Evolutionary conservation across 345 rosid species (phyloP), one percentile per base, ranked within the genome.

Genomic region (Populus euphratica): DNA sequence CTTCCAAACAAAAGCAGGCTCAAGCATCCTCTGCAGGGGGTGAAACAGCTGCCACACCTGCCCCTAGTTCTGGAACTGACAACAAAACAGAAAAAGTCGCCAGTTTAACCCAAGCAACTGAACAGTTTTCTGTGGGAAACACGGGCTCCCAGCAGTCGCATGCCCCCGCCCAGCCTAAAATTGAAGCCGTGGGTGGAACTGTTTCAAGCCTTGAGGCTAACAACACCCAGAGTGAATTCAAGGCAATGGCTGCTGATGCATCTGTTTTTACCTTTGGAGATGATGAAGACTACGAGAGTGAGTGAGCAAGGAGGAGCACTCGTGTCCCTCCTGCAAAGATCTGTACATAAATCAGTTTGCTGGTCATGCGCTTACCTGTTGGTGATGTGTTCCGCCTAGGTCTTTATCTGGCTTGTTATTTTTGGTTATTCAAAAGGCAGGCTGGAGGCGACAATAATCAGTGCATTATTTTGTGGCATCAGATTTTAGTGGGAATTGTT

Each of bases 211-310:
- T 66, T 11, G 86, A 8, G n/a, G 59, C 41, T 6, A 78, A 27
- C 74, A 78, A 75, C 66, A 25, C 82, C 3, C 86, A 79, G 41
- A 93, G 89, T 65, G 87, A 92, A 76, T 88, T 95, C 73, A 93
- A 92, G 73, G 91, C 91, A 70, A 91, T 92, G 59, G 97, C 98
- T 64, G 97, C 99, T 25, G 98, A 92, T 70, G 93, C 96, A 20
- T 95, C 94, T 1, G 97, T 95, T 50, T 95, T 94, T 78, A 85
- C 88, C 36, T 93, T 94, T 39, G 98, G 98, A 68, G 95, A 94
- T 39, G 96, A 92, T 6, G 97, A 94, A 69, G 95, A 94, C 75
- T 90, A 82, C 21, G 94, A 89, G 78, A 94, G 97, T 47, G 97
- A 91, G 17, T 88, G 78, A 90, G 36, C 13, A 54, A 10, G 3